phyloP scores from a whole-genome alignment of 2,329 filamentous ascomycete genomes.

The Plectosphaerella plurivora region DNA sequence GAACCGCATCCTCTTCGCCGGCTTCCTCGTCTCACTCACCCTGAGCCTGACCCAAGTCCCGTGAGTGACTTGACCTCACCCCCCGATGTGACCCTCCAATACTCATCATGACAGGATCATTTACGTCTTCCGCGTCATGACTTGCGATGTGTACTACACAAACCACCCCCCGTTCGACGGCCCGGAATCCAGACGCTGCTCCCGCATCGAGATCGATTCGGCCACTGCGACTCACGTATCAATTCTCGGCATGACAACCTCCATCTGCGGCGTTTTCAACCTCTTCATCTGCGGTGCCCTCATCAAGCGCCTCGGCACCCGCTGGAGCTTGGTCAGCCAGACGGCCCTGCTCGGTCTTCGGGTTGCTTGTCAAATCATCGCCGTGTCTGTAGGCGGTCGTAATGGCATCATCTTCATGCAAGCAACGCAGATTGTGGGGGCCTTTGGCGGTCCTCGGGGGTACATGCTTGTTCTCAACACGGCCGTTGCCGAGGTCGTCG shows the following conservation, averaged over 20 bases:
- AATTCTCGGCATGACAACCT: constrained; percentile 64
- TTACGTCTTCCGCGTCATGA: constrained; percentile 68
- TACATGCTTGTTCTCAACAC: constrained; percentile 68
- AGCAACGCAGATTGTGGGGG: constrained; percentile 60
- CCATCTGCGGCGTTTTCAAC: constrained; percentile 63
- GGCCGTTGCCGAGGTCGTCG: constrained; percentile 61
- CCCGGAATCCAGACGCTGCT: constrained; percentile 47
- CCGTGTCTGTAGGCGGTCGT: constrained; percentile 56
- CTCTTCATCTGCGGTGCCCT: constrained; percentile 64
- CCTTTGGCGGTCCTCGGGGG: constrained; percentile 64
- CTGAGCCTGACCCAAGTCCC: constrained; percentile 46
- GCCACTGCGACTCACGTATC: constrained; percentile 59
- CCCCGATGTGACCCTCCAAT: neutral
- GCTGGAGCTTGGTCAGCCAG: constrained; percentile 57
- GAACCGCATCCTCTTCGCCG: constrained; percentile 50
- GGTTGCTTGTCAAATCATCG: constrained; percentile 59
- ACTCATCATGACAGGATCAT: constrained; percentile 32
- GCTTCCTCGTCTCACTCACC: constrained; percentile 53
- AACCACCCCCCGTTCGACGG: constrained; percentile 46
- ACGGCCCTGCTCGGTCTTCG: constrained; percentile 61
- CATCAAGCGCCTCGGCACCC: constrained; percentile 62
- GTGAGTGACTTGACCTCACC: constrained; percentile 28
- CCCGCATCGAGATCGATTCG: constrained; percentile 57
- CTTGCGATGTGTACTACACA: constrained; percentile 65
- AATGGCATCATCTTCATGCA: constrained; percentile 66